Evolutionary conservation across 2,329 filamentous ascomycete genomes (phyloP).

Genomic region (Curvularia sp.): DNA sequence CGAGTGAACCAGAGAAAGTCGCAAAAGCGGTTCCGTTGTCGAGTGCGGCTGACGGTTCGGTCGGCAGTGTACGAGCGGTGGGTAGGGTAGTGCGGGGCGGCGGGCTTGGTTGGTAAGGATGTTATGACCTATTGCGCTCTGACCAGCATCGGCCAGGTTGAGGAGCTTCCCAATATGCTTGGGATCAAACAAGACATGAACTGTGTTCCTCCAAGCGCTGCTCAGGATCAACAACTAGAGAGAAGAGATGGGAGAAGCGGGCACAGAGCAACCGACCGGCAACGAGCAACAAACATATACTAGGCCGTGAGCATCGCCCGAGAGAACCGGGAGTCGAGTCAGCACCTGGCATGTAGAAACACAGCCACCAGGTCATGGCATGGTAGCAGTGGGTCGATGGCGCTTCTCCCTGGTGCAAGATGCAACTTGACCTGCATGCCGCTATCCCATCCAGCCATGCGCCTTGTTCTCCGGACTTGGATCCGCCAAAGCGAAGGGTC

Average conservation of each 20-base stretch:
- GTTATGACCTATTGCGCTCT: slow-evolving; percentile 7
- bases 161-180: slow-evolving; percentile 4
- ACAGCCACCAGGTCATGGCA: neutral
- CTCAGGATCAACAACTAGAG: neutral
- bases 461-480: neutral
- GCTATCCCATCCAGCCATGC: slow-evolving; percentile 3
- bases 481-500: neutral
- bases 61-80: slow-evolving; percentile 14
- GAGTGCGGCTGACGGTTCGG: slow-evolving; percentile 25
- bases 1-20: slow-evolving; percentile 12
- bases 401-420: slow-evolving; percentile 12
- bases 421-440: slow-evolving; percentile 14
- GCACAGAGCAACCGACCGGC: neutral
- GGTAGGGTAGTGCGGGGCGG: slow-evolving; percentile 24
- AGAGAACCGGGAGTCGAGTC: neutral
- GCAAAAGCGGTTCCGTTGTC: slow-evolving; percentile 8
- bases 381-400: slow-evolving; percentile 18
- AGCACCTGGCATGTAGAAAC: neutral
- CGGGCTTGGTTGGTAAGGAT: slow-evolving; percentile 25
- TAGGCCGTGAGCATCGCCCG: neutral
- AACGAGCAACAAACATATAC: neutral
- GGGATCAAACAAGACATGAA: neutral
- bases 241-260: neutral
- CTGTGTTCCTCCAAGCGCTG: neutral
- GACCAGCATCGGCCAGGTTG: slow-evolving; percentile 12